Base-by-base conservation (phyloP, 1,139 yeast species). In the Dujonia santamariae region DNA sequence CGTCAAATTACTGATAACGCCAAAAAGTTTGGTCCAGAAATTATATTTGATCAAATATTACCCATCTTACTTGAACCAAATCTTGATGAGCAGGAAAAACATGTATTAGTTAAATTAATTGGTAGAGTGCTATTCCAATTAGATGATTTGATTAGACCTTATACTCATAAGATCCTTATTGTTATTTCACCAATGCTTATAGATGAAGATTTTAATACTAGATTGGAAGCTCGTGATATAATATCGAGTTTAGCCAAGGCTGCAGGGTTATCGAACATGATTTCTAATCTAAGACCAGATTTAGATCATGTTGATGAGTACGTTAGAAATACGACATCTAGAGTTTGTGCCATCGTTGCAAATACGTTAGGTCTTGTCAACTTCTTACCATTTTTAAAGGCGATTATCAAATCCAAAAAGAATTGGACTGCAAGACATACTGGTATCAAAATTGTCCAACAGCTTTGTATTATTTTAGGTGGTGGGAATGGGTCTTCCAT, bases 351-450 rank as follows among this genome's bases (percentile, higher is more conserved):
- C 0, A 85, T 88, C 4, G 92, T 85, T 3, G 90, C 96, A 0
- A 76, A 78, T 35, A 78, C 96, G 0, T 57, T 88, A 20, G 97
- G 97, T 0, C 63, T 88, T 7, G 79, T 76, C 2, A 63, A 75
- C 3, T 57, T 87, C 34, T 50, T 92, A 12, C 97, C 97, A 0
- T 88, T 92, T 52, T 56, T 92, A 23, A 76, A 72, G 40, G 96
- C 97, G 0, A 94, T 87, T 2, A 80, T 94, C 37, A 72, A 72
- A 36, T 84, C 96, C 0, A 81, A 79, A 48, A 85, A 82, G 51
- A 78, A 80, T 37, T 84, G 95, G 94, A 78, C 78, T 46, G 90
- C 95, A 1, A 76, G 95, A 32, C 95, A 86, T 45, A 86, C 96
- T 0, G 97, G 97, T 40, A 74, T 81, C 13, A 83, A 78, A 47